Percentiles rank a stretch among this genome's conserved stretches.
phyloP scores from a whole-genome alignment of 2,329 filamentous ascomycete genomes.

The Alternaria hordeiaustralica region DNA sequence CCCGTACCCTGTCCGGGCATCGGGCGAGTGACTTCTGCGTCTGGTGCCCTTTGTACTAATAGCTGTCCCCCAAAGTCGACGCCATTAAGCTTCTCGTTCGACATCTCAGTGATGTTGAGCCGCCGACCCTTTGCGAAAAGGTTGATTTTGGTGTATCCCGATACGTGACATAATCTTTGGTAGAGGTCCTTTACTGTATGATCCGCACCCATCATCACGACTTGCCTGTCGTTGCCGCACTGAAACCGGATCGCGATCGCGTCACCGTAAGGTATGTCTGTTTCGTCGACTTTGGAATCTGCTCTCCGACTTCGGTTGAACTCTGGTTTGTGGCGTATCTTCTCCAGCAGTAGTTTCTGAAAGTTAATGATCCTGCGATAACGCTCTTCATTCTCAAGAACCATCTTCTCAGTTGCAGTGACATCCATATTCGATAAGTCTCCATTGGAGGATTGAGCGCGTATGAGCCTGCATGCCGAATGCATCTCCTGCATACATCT shows the following conservation, averaged over 20 bases:
- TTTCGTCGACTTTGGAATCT: constrained; percentile 49
- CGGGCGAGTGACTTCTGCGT: constrained; percentile 32
- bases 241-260: constrained; percentile 74
- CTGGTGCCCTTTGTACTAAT: constrained; percentile 40
- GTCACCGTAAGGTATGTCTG: constrained; percentile 66
- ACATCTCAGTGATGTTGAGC: constrained; percentile 66
- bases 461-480: constrained; percentile 26
- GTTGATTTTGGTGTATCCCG: constrained; percentile 77
- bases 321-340: constrained; percentile 40
- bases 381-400: constrained; percentile 27
- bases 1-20: constrained; percentile 19
- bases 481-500: constrained; percentile 72
- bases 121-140: constrained; percentile 73
- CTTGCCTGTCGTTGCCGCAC: constrained; percentile 66
- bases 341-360: constrained; percentile 39
- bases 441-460: neutral
- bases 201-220: constrained; percentile 69
- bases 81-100: constrained; percentile 68
- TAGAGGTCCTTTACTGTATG: constrained; percentile 76
- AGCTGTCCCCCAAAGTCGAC: constrained; percentile 34
- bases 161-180: constrained; percentile 69
- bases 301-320: constrained; percentile 39
- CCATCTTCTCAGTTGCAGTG: constrained; percentile 32
- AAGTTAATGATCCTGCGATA: constrained; percentile 46
- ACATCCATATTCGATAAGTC: constrained; percentile 20